phyloP scores from a whole-genome alignment of 1,139 yeast genomes.

The Scheffersomyces cryptocercus region DNA sequence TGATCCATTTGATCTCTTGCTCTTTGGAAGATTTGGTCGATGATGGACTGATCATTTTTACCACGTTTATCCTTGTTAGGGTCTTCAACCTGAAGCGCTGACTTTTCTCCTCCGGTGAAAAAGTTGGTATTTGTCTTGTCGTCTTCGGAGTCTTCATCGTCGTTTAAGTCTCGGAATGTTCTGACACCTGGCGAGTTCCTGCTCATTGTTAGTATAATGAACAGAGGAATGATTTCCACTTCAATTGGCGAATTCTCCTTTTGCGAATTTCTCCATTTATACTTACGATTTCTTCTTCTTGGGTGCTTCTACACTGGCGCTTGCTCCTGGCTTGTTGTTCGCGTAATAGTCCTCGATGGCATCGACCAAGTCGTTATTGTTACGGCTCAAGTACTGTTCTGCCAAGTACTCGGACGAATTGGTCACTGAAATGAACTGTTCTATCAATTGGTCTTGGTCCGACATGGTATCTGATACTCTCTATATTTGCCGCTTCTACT shows the following conservation, averaged over 20 bases:
- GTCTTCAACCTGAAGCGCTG: conserved; percentile 91
- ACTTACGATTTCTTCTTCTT: conserved; percentile 3
- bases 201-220: conserved; percentile 3
- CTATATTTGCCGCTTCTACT: no score
- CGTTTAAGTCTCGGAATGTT: conserved; percentile 55
- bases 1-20: conserved; percentile 46
- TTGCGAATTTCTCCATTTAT: neutral
- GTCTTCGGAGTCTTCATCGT: conserved; percentile 54
- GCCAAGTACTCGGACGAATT: conserved; percentile 40
- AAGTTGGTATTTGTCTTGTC: conserved; percentile 70
- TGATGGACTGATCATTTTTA: conserved; percentile 45
- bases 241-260: no score
- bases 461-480: conserved; percentile 16
- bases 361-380: conserved; percentile 36
- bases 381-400: conserved; percentile 42
- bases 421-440: conserved; percentile 53
- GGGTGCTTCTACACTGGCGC: neutral
- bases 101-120: conserved; percentile 95
- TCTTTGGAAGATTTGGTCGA: conserved; percentile 47
- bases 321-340: conserved; percentile 11
- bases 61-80: conserved; percentile 51
- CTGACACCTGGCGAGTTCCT: conserved; percentile 28
- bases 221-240: no score
- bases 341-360: conserved; percentile 49
- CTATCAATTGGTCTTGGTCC: conserved; percentile 32